These are phyloP conservation scores for Blastobotrys serpentis DNA, from an alignment of 1,139 yeast genomes.

Conservation along the genomic window DNA sequence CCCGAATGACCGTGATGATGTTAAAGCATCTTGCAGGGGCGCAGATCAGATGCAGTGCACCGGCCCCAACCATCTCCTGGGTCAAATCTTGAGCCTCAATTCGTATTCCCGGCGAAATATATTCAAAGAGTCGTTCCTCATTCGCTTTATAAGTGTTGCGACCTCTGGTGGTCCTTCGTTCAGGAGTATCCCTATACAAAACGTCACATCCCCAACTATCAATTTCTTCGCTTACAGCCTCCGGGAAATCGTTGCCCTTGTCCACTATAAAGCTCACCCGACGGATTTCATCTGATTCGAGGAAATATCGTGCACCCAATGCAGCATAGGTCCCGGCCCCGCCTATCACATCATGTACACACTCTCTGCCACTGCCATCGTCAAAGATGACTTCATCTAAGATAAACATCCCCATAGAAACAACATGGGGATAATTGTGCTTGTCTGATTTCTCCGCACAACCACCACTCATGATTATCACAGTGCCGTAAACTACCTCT, in stretches of 20 bases:
- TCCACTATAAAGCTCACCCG: constrained; percentile 71
- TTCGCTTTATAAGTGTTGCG: constrained; percentile 67
- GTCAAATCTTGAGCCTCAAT: constrained; percentile 61
- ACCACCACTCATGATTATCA: no score
- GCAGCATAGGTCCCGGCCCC: constrained; percentile 89
- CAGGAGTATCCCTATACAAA: constrained; percentile 50
- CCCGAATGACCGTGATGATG: constrained; percentile 43
- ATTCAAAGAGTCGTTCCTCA: constrained; percentile 55
- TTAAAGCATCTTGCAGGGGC: constrained; percentile 60
- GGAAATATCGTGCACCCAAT: constrained; percentile 65
- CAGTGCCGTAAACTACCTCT: no score
- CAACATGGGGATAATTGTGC: constrained; percentile 36
- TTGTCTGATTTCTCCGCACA: no score
- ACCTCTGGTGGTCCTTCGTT: constrained; percentile 74
- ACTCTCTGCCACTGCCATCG: constrained; percentile 38
- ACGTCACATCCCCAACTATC: constrained; percentile 62
- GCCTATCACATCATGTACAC: constrained; percentile 63
- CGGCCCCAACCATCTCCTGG: constrained; percentile 41
- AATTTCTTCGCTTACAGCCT: constrained; percentile 45
- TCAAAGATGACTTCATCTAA: constrained; percentile 80
- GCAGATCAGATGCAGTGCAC: constrained; percentile 70
- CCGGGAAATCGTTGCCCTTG: constrained; percentile 76
- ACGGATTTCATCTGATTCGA: constrained; percentile 39
- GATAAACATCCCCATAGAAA: constrained; percentile 85
- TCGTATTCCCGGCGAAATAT: constrained; percentile 61